Percentiles rank a stretch among this genome's conserved stretches.
Conservation (phyloP, 441 rosid genomes). For the Metrosideros polymorpha region DNA sequence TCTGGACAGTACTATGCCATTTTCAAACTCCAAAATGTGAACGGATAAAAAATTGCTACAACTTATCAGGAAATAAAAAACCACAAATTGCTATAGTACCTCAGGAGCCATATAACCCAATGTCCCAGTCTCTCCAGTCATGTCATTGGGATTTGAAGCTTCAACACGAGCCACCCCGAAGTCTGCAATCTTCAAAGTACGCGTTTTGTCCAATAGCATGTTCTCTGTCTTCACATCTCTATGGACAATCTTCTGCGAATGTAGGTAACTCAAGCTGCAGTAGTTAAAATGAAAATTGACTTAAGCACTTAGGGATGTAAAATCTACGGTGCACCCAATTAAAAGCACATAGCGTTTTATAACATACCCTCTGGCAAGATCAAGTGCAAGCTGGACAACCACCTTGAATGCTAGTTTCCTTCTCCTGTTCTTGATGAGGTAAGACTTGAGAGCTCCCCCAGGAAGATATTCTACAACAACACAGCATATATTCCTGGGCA, state of each 20-base stretch:
- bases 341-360: neutral
- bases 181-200: conserved; percentile 8
- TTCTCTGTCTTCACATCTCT: conserved; percentile 15
- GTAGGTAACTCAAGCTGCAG: conserved; percentile 6
- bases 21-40: neutral
- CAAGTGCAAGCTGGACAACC: conserved; percentile 12
- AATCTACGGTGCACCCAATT: neutral
- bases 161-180: conserved; percentile 13
- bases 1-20: neutral
- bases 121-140: conserved; percentile 15
- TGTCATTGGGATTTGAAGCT: conserved; percentile 14
- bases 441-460: conserved; percentile 10
- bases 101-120: conserved; percentile 15
- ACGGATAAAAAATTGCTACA: neutral
- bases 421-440: conserved; percentile 11
- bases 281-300: neutral
- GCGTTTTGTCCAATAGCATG: conserved; percentile 11
- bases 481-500: conserved; percentile 14
- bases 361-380: conserved; percentile 13
- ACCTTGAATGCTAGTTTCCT: conserved; percentile 13
- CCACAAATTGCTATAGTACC: neutral
- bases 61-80: neutral
- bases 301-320: neutral
- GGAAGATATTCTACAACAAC: conserved; percentile 14
- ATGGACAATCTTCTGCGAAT: conserved; percentile 12